Evolutionary conservation across 1,284 basidiomycete genomes (phyloP), one percentile per base, ranked within the genome.

Genomic region (Cryptococcus wingfieldii): DNA sequence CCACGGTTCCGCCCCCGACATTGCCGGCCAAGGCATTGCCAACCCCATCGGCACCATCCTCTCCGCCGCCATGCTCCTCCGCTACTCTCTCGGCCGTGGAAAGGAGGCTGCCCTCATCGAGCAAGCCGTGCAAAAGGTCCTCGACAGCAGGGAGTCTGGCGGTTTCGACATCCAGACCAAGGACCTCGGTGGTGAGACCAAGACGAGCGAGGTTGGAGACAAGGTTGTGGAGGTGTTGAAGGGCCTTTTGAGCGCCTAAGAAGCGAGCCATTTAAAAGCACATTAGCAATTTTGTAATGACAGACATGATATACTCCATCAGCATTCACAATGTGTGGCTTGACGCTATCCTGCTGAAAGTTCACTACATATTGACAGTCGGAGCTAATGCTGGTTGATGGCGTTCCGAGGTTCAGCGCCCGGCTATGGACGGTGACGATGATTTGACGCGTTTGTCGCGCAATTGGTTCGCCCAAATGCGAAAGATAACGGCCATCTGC

Each of bases 31-130:
- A 74, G 90, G 90, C 34, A 93, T 97, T 68, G 95, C 95, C 60
- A 98, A 98, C 78, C 95, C 95, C 34, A 84, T 98, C 65, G 96
- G 95, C 50, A 97, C 95, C 16, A 98, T 98, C 72, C 86, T 98
- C 55, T 96, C 92, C 54, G 90, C 89, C 5, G 94, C 94, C 3
- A 86, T 98, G 86, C 86, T 98, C 58, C 82, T 98, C 54, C 84
- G 94, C 50, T 98, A 97, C 79, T 98, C 95, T 42, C 85, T 98
- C 38, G 90, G 90, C 25, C 81, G 92, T 56, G 88, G 90, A 59
- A 83, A 82, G 62, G 85, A 89, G 66, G 95, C 95, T 2, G 81
- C 83, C 49, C 85, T 88, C 27, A 87, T 99, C 62, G 96, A 98
- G 76, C 76, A 80, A 42, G 92, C 95, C 9, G 94, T 98, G 12